Percentiles rank a stretch among this genome's conserved stretches.
Conservation (phyloP, 495 filamentous ascomycete species). For the Talaromyces nanjingensis region DNA sequence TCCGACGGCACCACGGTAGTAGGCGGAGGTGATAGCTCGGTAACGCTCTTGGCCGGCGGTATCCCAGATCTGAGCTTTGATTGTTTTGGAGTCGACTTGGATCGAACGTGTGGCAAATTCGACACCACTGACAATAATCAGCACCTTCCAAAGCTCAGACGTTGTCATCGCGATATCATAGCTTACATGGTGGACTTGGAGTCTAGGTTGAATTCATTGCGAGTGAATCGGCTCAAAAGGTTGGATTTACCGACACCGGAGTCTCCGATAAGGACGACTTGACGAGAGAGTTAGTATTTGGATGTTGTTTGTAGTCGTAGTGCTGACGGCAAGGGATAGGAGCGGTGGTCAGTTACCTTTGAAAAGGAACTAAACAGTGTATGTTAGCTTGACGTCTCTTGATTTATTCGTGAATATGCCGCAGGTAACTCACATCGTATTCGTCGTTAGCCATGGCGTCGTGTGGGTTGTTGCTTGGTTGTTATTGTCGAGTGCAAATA, state of each 20-base stretch:
- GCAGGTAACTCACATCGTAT: slow-evolving; percentile 81
- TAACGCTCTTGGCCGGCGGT: slow-evolving; percentile 99
- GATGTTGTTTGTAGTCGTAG: slow-evolving; percentile 11
- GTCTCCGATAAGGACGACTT: slow-evolving; percentile 98
- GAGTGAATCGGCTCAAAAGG: slow-evolving; percentile 97
- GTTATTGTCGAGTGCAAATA: slow-evolving; percentile 1
- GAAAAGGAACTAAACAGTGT: slow-evolving; percentile 80
- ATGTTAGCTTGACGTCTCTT: too few relatives aligned
- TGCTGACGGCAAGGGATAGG: slow-evolving; percentile 17
- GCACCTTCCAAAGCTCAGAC: not conserved
- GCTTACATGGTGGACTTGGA: slow-evolving; percentile 89
- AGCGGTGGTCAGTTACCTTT: slow-evolving; percentile 62
- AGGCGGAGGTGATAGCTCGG: slow-evolving; percentile 97
- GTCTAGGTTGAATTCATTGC: slow-evolving; percentile 99
- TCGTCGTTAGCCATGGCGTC: slow-evolving; percentile 96
- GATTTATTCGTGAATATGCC: too few relatives aligned
- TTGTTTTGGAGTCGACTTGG: slow-evolving; percentile 98
- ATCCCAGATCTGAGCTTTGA: slow-evolving; percentile 99
- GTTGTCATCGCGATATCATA: not conserved
- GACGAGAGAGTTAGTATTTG: slow-evolving; percentile 13
- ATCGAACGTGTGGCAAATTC: slow-evolving; percentile 99
- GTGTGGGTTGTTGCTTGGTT: not conserved
- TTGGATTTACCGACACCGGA: slow-evolving; percentile 99
- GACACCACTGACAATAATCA: slow-evolving; percentile 51
- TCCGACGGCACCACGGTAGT: slow-evolving; percentile 96